phyloP scores from a whole-genome alignment of 768 basidiomycete species.

The Strobilomyces echinocephalus region DNA sequence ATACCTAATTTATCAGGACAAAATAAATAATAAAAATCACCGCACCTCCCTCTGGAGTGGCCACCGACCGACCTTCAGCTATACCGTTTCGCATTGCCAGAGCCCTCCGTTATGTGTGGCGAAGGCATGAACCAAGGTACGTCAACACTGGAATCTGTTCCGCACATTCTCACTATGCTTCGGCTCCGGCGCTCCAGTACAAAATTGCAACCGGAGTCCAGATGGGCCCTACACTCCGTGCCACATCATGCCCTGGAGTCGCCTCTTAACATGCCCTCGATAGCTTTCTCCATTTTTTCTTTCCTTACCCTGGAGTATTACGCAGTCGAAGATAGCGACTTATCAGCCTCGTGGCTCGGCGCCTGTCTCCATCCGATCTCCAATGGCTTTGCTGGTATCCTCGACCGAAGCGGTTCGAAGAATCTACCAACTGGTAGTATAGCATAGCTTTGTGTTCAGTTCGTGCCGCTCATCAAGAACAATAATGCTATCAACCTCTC shows the following conservation, averaged over 20 bases:
- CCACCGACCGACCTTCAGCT: too few species aligned
- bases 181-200: too few species aligned
- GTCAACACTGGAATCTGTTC: background rate
- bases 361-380: background rate
- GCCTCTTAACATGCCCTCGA: background rate
- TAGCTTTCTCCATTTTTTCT: background rate
- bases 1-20: background rate
- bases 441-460: background rate
- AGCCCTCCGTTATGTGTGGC: too few species aligned
- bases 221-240: background rate
- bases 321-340: background rate
- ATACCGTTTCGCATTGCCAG: too few species aligned
- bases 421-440: background rate
- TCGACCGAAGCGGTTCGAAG: background rate
- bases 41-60: too few species aligned
- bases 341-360: background rate
- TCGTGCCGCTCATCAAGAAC: background rate
- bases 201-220: background rate
- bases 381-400: background rate
- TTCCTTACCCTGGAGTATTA: slow-evolving; percentile 1
- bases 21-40: background rate
- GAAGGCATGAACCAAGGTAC: background rate
- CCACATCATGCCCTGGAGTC: background rate
- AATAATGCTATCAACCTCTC: background rate
- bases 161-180: background rate